phyloP scores from a whole-genome alignment of 2,329 filamentous ascomycete species.

The Verticillium nubilum region DNA sequence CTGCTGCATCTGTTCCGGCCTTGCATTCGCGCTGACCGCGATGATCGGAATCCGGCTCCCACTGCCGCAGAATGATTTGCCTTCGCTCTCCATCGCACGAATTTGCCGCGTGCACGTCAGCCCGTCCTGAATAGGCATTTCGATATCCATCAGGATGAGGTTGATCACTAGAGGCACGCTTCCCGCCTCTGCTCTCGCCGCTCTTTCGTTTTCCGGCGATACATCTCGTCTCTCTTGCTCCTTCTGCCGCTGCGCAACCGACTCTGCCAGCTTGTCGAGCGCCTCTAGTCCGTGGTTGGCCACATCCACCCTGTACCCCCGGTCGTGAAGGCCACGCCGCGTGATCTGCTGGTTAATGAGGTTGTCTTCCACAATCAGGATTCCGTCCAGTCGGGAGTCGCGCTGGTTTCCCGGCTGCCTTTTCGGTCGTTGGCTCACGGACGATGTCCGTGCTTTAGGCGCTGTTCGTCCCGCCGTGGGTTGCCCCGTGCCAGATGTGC shows the following conservation, averaged over 20 bases:
- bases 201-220: slow-evolving; percentile 2
- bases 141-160: slow-evolving; percentile 69
- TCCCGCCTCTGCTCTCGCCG: slow-evolving; percentile 1
- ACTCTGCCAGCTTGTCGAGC: slow-evolving; percentile 37
- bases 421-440: neutral
- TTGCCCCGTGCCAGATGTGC: neutral
- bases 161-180: slow-evolving; percentile 35
- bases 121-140: slow-evolving; percentile 72
- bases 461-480: neutral
- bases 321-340: slow-evolving; percentile 42
- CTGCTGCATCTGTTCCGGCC: slow-evolving; percentile 53
- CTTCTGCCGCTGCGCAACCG: slow-evolving; percentile 14
- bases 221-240: neutral
- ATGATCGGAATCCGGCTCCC: slow-evolving; percentile 56
- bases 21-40: slow-evolving; percentile 62
- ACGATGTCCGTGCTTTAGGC: neutral
- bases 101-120: slow-evolving; percentile 61
- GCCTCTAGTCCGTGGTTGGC: slow-evolving; percentile 54
- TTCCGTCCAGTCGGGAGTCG: slow-evolving; percentile 27
- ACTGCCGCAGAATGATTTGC: slow-evolving; percentile 37
- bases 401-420: neutral
- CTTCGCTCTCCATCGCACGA: slow-evolving; percentile 51
- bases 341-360: slow-evolving; percentile 55
- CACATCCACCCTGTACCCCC: slow-evolving; percentile 44
- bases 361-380: slow-evolving; percentile 58